These are phyloP conservation scores for Lactifluus hygrophoroides DNA, from an alignment of 768 basidiomycete species.

Conservation along the genomic window DNA sequence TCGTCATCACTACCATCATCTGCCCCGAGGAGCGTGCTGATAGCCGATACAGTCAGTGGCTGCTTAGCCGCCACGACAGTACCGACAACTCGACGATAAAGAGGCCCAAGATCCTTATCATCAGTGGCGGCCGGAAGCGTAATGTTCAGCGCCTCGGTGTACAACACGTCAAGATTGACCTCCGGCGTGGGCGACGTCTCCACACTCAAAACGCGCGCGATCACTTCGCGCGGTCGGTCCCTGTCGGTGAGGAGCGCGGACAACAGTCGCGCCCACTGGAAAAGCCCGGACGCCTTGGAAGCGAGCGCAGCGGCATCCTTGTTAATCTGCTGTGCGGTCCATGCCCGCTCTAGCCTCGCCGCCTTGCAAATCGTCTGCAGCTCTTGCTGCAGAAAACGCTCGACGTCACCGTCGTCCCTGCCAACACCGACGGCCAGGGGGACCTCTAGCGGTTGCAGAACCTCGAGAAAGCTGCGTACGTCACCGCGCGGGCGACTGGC, in stretches of 20 bases:
- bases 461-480: not conserved
- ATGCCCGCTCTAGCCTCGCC: not conserved
- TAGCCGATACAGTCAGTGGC: conserved; percentile 8
- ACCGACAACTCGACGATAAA: conserved; percentile 10
- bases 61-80: conserved; percentile 5
- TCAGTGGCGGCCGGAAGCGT: not conserved
- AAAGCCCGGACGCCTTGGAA: conserved; percentile 15
- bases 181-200: not conserved
- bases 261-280: conserved; percentile 18
- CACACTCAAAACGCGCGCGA: conserved; percentile 4
- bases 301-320: conserved; percentile 6
- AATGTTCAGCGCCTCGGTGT: conserved; percentile 4
- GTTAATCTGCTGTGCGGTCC: not conserved
- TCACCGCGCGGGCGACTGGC: conserved; percentile 18
- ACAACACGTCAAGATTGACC: conserved; percentile 9
- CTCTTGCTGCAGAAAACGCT: conserved; percentile 6
- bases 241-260: conserved; percentile 6
- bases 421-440: not conserved
- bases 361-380: not conserved
- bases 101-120: not conserved
- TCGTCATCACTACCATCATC: not conserved
- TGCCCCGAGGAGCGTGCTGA: conserved; percentile 5
- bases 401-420: conserved; percentile 13
- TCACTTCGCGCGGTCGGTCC: conserved; percentile 1
- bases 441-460: not conserved